These are phyloP conservation scores for Pterulicium gracile DNA, from an alignment of 1,284 basidiomycete species.

Conservation along the genomic window DNA sequence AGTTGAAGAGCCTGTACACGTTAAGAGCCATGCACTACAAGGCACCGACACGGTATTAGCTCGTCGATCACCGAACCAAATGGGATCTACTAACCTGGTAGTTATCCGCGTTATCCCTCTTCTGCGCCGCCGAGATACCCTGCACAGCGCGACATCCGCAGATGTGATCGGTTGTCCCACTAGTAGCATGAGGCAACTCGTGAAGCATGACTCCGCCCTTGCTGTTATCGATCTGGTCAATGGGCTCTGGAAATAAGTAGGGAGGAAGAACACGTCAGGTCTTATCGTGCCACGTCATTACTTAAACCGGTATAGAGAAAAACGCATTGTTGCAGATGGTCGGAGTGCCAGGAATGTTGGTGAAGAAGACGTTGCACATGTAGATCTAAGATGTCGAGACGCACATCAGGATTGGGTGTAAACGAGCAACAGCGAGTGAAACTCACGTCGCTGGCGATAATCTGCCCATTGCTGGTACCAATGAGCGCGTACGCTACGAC, in stretches of 20 bases:
- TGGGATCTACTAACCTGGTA: neutral
- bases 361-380: conserved; percentile 9
- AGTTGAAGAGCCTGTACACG: conserved; percentile 6
- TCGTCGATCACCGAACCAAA: neutral
- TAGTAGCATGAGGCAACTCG: conserved; percentile 11
- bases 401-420: neutral
- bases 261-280: neutral
- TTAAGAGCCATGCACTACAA: conserved; percentile 5
- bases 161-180: conserved; percentile 8
- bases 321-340: conserved; percentile 8
- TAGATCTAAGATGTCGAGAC: conserved; percentile 2
- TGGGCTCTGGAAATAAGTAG: conserved; percentile 4
- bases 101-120: conserved; percentile 11
- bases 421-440: neutral
- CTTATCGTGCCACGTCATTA: neutral
- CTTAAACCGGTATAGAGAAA: neutral
- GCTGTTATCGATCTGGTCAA: conserved; percentile 9
- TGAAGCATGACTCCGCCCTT: conserved; percentile 11
- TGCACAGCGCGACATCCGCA: conserved; percentile 9
- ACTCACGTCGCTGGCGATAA: conserved; percentile 8
- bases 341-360: conserved; percentile 5
- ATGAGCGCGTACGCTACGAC: conserved; percentile 10
- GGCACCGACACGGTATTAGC: neutral
- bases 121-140: conserved; percentile 5
- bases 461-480: conserved; percentile 3